Evolutionary conservation across 495 filamentous ascomycete genomes (phyloP).

Genomic region (Hypoxylon lienhwacheense): DNA sequence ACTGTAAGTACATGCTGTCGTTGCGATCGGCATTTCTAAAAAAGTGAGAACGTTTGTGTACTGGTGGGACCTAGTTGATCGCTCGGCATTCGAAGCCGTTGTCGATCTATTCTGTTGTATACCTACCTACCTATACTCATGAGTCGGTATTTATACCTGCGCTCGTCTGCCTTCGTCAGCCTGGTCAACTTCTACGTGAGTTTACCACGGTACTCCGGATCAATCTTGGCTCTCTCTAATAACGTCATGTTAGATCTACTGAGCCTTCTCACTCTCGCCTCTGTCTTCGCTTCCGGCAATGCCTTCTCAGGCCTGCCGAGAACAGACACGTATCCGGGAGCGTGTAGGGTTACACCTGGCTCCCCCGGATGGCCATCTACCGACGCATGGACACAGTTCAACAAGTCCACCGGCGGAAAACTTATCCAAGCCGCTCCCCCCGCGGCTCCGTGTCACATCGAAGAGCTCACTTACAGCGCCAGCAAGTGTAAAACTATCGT

Average conservation of each 20-base stretch:
- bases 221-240: constrained; percentile 1
- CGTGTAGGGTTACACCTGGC: constrained; percentile 42
- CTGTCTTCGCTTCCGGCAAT: constrained; percentile 13
- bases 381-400: constrained; percentile 37
- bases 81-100: too few species aligned
- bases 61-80: too few species aligned
- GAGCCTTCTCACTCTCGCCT: constrained; percentile 1
- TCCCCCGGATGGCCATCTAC: constrained; percentile 41
- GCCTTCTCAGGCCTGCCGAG: constrained; percentile 10
- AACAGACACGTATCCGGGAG: not conserved
- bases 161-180: not conserved
- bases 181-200: constrained; percentile 1
- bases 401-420: constrained; percentile 48
- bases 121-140: too few species aligned
- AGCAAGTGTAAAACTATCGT: constrained; percentile 40
- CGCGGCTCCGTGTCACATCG: constrained; percentile 58
- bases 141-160: constrained; percentile 6
- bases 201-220: not conserved
- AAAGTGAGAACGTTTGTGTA: too few species aligned
- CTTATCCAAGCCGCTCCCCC: constrained; percentile 56
- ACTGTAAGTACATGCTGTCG: too few species aligned
- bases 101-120: too few species aligned
- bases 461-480: constrained; percentile 40
- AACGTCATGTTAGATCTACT: constrained; percentile 7
- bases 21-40: too few species aligned